These are phyloP conservation scores for Oryza longistaminata DNA, from an alignment of 176 grass and related monocot genomes.

Conservation along the genomic window DNA sequence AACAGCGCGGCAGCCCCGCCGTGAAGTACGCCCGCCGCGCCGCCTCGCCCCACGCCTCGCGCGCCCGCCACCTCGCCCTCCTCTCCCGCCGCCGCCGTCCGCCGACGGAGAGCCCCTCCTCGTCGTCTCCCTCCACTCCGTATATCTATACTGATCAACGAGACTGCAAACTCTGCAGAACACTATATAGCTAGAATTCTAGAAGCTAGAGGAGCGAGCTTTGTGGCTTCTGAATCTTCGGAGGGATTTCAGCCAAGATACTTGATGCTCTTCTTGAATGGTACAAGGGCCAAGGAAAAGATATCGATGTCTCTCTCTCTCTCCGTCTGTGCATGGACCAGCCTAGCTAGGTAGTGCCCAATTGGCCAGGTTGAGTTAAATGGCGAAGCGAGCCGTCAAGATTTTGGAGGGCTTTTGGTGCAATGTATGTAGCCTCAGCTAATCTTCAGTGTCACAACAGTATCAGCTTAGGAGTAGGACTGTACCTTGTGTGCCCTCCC, in stretches of 20 bases:
- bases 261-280: not conserved
- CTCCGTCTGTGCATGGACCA: no score
- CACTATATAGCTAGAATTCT: slow-evolving; percentile 30
- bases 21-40: no score
- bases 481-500: not conserved
- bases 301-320: slow-evolving; percentile 13
- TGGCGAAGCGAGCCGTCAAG: slow-evolving; percentile 5
- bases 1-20: no score
- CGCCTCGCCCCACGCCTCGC: no score
- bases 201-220: not conserved
- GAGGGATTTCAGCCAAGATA: not conserved
- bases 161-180: not conserved
- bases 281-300: slow-evolving; percentile 26
- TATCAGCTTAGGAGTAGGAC: not conserved
- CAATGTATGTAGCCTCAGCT: slow-evolving; percentile 20
- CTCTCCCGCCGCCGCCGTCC: no score
- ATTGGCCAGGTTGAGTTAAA: slow-evolving; percentile 1
- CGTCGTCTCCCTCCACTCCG: not conserved
- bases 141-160: not conserved
- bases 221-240: not conserved
- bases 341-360: not conserved
- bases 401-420: slow-evolving; percentile 18
- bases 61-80: not conserved
- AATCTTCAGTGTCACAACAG: not conserved
- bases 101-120: not conserved